Conservation (phyloP, 352 stramenopile genomes). For the Phytopythium sindhum region DNA sequence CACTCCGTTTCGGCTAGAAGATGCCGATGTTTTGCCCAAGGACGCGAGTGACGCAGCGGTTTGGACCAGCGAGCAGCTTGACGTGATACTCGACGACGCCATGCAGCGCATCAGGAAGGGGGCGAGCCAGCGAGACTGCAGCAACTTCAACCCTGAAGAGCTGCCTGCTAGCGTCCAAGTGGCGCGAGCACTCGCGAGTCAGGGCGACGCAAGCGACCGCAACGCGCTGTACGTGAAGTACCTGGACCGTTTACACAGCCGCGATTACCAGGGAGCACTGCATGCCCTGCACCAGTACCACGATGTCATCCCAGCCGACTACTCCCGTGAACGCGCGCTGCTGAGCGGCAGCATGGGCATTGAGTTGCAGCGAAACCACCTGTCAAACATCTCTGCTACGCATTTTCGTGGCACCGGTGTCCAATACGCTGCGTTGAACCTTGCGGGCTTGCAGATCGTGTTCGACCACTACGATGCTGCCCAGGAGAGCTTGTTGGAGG, state of each 20-base stretch:
- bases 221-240: constrained; percentile 86
- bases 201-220: background rate
- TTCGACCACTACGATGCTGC: constrained; percentile 80
- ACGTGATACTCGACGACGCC: constrained; percentile 55
- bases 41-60: constrained; percentile 21
- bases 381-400: background rate
- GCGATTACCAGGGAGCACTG: constrained; percentile 84
- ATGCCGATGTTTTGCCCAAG: background rate
- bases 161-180: background rate
- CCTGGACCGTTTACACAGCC: constrained; percentile 73
- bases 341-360: background rate
- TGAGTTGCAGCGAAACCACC: background rate
- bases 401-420: constrained; percentile 67
- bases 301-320: constrained; percentile 81
- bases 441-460: constrained; percentile 83
- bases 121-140: background rate
- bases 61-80: constrained; percentile 59
- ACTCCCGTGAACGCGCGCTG: background rate
- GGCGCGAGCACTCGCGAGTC: background rate
- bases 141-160: background rate
- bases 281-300: constrained; percentile 93
- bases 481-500: constrained; percentile 88
- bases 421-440: constrained; percentile 90
- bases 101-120: constrained; percentile 14
- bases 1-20: background rate